phyloP scores from a whole-genome alignment of 805 yeast genomes.

The Ogataea sp. region DNA sequence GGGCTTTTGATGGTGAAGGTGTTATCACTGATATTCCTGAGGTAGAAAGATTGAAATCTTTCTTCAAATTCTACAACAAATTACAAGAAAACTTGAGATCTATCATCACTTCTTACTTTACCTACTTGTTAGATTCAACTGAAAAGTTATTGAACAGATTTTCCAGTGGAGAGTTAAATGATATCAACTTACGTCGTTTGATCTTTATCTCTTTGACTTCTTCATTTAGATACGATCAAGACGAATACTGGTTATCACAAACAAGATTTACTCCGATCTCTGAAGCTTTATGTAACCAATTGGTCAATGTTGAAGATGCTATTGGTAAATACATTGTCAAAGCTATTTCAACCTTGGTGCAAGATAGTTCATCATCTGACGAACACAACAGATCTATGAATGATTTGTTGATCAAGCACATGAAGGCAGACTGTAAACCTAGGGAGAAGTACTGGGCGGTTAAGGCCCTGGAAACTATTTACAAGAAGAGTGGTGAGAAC shows the following conservation, averaged over 20 bases:
- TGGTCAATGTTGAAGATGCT: constrained; percentile 57
- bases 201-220: constrained; percentile 65
- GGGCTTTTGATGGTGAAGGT: constrained; percentile 89
- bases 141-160: constrained; percentile 46
- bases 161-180: constrained; percentile 30
- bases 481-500: constrained; percentile 88
- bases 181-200: constrained; percentile 60
- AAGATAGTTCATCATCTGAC: constrained; percentile 57
- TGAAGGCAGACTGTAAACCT: constrained; percentile 52
- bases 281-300: constrained; percentile 55
- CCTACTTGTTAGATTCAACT: constrained; percentile 76
- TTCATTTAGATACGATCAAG: constrained; percentile 83
- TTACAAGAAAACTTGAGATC: constrained; percentile 79
- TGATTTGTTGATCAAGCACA: constrained; percentile 51
- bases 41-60: constrained; percentile 55
- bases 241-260: constrained; percentile 90
- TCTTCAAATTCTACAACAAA: constrained; percentile 79
- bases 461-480: constrained; percentile 68
- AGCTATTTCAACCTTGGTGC: constrained; percentile 67
- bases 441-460: constrained; percentile 75
- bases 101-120: constrained; percentile 80
- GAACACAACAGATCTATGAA: constrained; percentile 66
- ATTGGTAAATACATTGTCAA: constrained; percentile 79
- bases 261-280: constrained; percentile 73
- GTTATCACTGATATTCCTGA: constrained; percentile 39